Percentiles rank a stretch among this genome's conserved stretches.
Conservation (phyloP, 2,329 filamentous ascomycete genomes). For the Xylariaceae sp. region DNA sequence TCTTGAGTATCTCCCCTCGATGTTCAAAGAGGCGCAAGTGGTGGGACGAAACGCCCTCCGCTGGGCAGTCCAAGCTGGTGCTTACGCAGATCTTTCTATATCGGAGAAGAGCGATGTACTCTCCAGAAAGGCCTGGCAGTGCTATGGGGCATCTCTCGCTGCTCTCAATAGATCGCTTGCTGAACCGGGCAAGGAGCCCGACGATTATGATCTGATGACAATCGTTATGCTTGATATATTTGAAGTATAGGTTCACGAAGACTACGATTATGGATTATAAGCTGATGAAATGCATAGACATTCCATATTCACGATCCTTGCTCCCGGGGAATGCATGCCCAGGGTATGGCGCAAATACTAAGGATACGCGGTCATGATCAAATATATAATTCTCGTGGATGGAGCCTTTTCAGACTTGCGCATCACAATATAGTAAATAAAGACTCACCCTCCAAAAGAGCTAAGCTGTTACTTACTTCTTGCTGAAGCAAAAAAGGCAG, state of each 20-base stretch:
- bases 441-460: background rate
- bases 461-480: background rate
- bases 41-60: slow-evolving; percentile 35
- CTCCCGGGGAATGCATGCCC: slow-evolving; percentile 31
- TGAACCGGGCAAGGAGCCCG: slow-evolving; percentile 30
- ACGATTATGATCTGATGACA: slow-evolving; percentile 39
- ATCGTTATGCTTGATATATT: slow-evolving; percentile 39
- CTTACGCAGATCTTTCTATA: slow-evolving; percentile 32
- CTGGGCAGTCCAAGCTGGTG: slow-evolving; percentile 36
- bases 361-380: slow-evolving; percentile 34
- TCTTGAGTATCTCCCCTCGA: slow-evolving; percentile 32
- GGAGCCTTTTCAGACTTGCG: slow-evolving; percentile 38
- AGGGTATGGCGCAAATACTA: slow-evolving; percentile 40
- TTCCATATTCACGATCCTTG: slow-evolving; percentile 29
- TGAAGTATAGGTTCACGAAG: slow-evolving; percentile 26
- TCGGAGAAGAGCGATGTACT: slow-evolving; percentile 20
- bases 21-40: slow-evolving; percentile 38
- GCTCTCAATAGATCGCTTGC: slow-evolving; percentile 32
- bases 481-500: slow-evolving; percentile 35
- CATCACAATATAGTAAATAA: slow-evolving; percentile 33
- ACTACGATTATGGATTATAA: background rate
- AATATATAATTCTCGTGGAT: slow-evolving; percentile 35
- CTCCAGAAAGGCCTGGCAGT: slow-evolving; percentile 28
- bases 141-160: slow-evolving; percentile 34
- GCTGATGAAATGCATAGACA: slow-evolving; percentile 24